Evolutionary conservation across 768 basidiomycete genomes (phyloP), one percentile per base, ranked within the genome.

Genomic region (Boletales sp.): DNA sequence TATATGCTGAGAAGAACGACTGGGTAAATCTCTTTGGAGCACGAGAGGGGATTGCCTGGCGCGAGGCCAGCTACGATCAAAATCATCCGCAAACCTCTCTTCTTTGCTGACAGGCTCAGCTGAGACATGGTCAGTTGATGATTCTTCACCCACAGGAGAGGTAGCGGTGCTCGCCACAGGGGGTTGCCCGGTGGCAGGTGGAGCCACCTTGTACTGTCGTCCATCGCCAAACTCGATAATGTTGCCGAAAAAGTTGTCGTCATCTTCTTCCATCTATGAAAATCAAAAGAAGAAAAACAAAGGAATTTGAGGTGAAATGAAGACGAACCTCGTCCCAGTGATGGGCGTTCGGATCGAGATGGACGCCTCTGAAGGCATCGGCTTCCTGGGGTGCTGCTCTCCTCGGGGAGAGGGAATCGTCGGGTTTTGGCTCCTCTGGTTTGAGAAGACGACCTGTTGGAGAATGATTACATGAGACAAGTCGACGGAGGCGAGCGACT

Each of bases 141-240:
- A 42, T 29, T 65, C 51, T 37, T 32, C 52, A 35, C 43, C 56
- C 34, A 48, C 49, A 45, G 47, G 51, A 5, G 52, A 40, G 40
- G 45, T 29, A 4, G 54, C 34, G 18, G 59, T 45, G 43, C 46
- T 44, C 39, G 48, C 19, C 66, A 62, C 43, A 56, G 63, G 39
- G 12, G 69, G 51, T 48, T 66, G 71, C 21, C 14, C 40, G 5
- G 66, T 51, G 32, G 76, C 71, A 21, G 73, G 62, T 8, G 79
- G 69, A 59, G 86, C 82, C 48, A 95, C 80, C 54, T 86, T 90
- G 72, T 97, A 95, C 66, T 91, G 89, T 41, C 87, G 82, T 11
- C 94, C 94, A 64, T 99, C 97, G 5, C 83, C 94, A 64, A 99
- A 99, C 65, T 99, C 94, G 59, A 99, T 89, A 31, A 92, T 88